Conservation (phyloP, 768 basidiomycete genomes). For the Collybia sp. region DNA sequence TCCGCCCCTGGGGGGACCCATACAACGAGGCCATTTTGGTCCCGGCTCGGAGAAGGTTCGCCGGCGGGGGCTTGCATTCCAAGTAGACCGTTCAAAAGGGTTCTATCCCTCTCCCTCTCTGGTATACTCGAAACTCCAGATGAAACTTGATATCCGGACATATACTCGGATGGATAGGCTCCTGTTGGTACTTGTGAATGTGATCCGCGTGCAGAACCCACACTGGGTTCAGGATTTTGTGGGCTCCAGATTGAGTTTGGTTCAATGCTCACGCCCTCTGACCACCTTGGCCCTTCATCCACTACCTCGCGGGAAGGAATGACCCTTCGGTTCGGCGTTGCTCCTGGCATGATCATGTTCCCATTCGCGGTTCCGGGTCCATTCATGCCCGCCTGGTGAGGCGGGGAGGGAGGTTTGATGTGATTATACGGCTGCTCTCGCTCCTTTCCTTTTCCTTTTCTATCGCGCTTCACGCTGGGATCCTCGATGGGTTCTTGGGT, state of each 20-base stretch:
- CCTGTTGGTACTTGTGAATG: background rate
- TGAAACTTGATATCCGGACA: too few relatives aligned
- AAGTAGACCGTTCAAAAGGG: too few relatives aligned
- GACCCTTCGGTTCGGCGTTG: constrained; percentile 23
- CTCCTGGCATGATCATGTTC: constrained; percentile 25
- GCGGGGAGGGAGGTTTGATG: background rate
- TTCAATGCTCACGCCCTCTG: background rate
- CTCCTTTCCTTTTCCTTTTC: constrained; percentile 9
- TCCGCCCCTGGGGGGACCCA: too few relatives aligned
- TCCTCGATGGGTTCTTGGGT: background rate
- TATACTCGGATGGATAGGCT: background rate
- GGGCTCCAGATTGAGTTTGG: background rate
- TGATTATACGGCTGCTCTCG: constrained; percentile 1
- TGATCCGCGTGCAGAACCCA: background rate
- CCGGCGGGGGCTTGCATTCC: too few relatives aligned
- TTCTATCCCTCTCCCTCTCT: too few relatives aligned
- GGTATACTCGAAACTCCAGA: too few relatives aligned
- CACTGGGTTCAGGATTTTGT: background rate
- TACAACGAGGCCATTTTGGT: too few relatives aligned
- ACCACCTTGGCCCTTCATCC: background rate
- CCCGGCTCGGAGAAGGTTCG: too few relatives aligned
- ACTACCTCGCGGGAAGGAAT: constrained; percentile 13
- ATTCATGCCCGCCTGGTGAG: background rate
- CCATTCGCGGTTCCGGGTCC: constrained; percentile 9
- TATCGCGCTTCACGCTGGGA: background rate